Evolutionary conservation across 208 protist genomes (phyloP), one percentile per base, ranked within the genome.

Genomic region (Wallacemonas sp.): DNA sequence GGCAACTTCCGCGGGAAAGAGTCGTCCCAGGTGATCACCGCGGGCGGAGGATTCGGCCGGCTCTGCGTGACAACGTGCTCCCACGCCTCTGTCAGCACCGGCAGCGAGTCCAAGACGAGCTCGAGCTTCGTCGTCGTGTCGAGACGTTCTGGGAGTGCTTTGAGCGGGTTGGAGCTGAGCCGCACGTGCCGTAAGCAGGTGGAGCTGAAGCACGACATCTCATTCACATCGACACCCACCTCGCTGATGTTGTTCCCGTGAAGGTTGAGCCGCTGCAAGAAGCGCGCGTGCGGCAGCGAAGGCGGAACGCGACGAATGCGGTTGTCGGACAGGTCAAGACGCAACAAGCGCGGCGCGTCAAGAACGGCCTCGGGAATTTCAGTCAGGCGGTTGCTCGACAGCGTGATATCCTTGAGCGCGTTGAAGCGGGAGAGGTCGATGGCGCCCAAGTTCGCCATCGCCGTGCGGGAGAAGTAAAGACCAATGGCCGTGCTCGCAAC

Each of bases 261-360:
- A 17, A 95, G 68, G 42, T 75, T 82, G 11, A 95, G 69, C 22
- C 68, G 70, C 77, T 86, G 68, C 14, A 95, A 72, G 21, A 84
- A 79, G 22, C 39, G 58, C 9, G 83, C 80, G 17, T 59, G 33
- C 0, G 31, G 58, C 14, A 92, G 49, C 3, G 60, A 34, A 1
- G 58, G n/a, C 2, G 89, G 82, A 22, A 95, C 75, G 54, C 62
- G 41, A 31, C 46, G 34, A 45, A 95, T 92, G 60, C 62, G 67
- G 66, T 95, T 95, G 68, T 78, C 60, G 11, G 84, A 91, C 24
- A 95, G 72, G 67, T 93, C 86, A 17, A 95, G 74, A 12, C 76
- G 75, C 46, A 78, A 55, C 21, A 95, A 72, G 3, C 72, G 66
- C 62, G 85, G 83, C 12, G 74, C 82, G 19, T n/a, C 11, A 3